A percentile compares a stretch with the other conserved stretches of the same genome.
Evolutionary conservation across 495 filamentous ascomycete species (phyloP).

Genomic region (Cryomyces antarcticus): DNA sequence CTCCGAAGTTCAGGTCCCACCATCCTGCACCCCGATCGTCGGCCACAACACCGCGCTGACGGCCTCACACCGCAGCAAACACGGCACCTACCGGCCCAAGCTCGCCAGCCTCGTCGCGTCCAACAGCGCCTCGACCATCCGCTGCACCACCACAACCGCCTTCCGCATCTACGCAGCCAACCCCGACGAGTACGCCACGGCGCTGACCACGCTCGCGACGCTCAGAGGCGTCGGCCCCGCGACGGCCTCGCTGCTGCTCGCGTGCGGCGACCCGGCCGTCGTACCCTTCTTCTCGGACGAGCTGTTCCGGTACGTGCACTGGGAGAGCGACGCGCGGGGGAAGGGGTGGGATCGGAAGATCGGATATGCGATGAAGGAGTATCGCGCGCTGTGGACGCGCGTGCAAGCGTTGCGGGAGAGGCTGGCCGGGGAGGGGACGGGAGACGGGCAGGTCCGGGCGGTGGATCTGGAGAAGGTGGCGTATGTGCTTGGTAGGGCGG

Average conservation of each 20-base stretch:
- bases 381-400: constrained; percentile 28
- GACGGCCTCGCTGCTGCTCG: constrained; percentile 50
- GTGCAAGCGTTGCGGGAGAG: constrained; percentile 25
- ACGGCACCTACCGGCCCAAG: constrained; percentile 49
- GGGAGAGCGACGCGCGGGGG: constrained; percentile 20
- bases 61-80: constrained; percentile 20
- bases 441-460: constrained; percentile 22
- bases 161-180: constrained; percentile 23
- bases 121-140: constrained; percentile 28
- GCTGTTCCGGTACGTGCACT: constrained; percentile 41
- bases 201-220: constrained; percentile 27
- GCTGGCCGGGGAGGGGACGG: constrained; percentile 17
- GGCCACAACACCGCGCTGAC: background rate
- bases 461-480: constrained; percentile 48
- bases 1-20: background rate
- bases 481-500: constrained; percentile 25
- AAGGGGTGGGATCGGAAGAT: constrained; percentile 27
- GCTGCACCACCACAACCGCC: constrained; percentile 27
- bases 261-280: constrained; percentile 31
- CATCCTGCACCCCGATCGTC: background rate
- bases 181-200: constrained; percentile 16
- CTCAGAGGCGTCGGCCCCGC: constrained; percentile 53
- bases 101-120: constrained; percentile 43
- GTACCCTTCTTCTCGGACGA: constrained; percentile 65
- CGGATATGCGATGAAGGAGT: constrained; percentile 49